These are phyloP conservation scores for Heliosperma pusillum DNA, from an alignment of 148 eudicot species.

Conservation along the genomic window DNA sequence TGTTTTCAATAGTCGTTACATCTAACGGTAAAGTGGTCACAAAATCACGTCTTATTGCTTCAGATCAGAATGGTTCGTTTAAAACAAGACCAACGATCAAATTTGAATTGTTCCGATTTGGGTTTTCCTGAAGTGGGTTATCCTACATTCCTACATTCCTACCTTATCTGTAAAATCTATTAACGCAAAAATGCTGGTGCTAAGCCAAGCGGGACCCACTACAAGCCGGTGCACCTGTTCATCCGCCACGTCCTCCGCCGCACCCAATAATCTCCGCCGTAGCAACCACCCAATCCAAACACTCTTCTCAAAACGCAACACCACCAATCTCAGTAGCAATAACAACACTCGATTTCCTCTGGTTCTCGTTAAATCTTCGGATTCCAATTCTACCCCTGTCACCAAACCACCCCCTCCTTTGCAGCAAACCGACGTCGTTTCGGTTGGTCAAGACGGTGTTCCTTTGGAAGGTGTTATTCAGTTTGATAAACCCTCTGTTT, in stretches of 20 bases:
- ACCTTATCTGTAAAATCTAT: too few relatives aligned
- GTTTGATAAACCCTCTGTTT: constrained; percentile 55
- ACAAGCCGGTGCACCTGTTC: constrained; percentile 15
- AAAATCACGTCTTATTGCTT: too few relatives aligned
- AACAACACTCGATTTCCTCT: constrained; percentile 15
- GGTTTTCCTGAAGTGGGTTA: too few relatives aligned
- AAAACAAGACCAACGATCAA: too few relatives aligned
- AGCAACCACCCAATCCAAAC: constrained; percentile 27
- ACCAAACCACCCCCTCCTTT: constrained; percentile 29
- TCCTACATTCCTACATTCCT: too few relatives aligned
- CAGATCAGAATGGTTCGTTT: too few relatives aligned
- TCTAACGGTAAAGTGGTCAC: too few relatives aligned
- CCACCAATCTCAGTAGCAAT: constrained; percentile 12
- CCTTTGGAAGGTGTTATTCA: constrained; percentile 96
- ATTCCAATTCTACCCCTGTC: constrained; percentile 22
- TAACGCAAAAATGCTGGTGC: constrained; percentile 28
- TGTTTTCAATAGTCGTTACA: too few relatives aligned
- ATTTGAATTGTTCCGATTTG: too few relatives aligned
- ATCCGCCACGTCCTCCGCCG: constrained; percentile 43
- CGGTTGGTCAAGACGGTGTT: constrained; percentile 57
- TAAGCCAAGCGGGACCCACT: constrained; percentile 31
- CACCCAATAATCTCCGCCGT: constrained; percentile 31
- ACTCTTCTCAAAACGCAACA: constrained; percentile 37
- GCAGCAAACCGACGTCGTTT: constrained; percentile 25
- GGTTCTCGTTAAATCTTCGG: constrained; percentile 19